Conservation (phyloP, 805 yeast genomes). For the Saturnispora besseyi region DNA sequence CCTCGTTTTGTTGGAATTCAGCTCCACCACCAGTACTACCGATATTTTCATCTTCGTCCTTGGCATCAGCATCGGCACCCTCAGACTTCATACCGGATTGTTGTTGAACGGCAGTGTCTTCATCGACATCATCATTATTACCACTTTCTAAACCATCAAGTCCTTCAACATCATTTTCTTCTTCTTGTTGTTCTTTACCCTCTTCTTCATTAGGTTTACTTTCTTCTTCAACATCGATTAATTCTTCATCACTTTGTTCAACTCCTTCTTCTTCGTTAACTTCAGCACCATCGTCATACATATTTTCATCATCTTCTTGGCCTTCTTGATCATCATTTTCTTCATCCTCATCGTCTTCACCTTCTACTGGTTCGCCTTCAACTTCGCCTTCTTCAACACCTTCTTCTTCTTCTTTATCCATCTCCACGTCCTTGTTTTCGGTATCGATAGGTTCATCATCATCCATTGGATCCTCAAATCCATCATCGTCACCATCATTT, state of each 20-base stretch:
- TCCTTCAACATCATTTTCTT: conserved; percentile 26
- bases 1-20: conserved; percentile 31
- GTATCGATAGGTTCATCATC: conserved; percentile 16
- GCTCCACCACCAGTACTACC: conserved; percentile 55
- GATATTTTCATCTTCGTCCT: conserved; percentile 45
- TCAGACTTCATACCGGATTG: conserved; percentile 28
- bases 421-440: conserved; percentile 26
- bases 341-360: conserved; percentile 24
- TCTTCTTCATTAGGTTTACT: conserved; percentile 21
- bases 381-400: conserved; percentile 22
- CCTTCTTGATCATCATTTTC: conserved; percentile 26
- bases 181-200: conserved; percentile 25
- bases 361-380: conserved; percentile 21
- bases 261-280: conserved; percentile 24
- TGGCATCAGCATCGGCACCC: conserved; percentile 31
- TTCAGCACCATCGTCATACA: conserved; percentile 16
- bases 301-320: conserved; percentile 16
- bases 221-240: conserved; percentile 23
- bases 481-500: conserved; percentile 23
- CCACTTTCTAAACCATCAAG: conserved; percentile 27
- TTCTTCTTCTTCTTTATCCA: conserved; percentile 21
- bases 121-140: conserved; percentile 26
- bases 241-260: conserved; percentile 25
- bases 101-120: conserved; percentile 29
- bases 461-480: conserved; percentile 19